phyloP scores from a whole-genome alignment of 805 yeast genomes.

The Scheffersomyces ergatensis region DNA sequence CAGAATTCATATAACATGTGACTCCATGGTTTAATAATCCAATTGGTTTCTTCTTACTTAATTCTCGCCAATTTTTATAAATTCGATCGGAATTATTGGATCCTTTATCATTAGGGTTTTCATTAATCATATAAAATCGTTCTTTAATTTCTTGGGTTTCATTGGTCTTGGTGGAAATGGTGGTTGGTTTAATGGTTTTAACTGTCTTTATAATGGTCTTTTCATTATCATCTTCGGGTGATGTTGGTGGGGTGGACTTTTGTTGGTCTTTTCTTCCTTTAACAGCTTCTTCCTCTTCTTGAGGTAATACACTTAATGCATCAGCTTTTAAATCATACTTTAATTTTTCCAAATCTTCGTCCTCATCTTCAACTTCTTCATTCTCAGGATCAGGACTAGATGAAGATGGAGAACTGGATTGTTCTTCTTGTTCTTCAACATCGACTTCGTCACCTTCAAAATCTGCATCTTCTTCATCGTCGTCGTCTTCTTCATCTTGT shows the following conservation, averaged over 20 bases:
- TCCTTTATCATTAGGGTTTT: constrained; percentile 59
- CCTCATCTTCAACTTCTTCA: constrained; percentile 9
- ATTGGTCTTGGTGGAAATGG: neutral
- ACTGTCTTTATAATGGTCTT: neutral
- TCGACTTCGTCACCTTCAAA: constrained; percentile 6
- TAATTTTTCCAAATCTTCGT: constrained; percentile 11
- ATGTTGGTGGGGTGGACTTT: constrained; percentile 29
- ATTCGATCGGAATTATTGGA: constrained; percentile 58
- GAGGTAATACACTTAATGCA: constrained; percentile 6
- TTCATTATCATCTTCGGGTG: constrained; percentile 23
- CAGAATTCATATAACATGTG: constrained; percentile 95
- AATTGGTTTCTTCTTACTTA: constrained; percentile 50
- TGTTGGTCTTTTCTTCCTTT: constrained; percentile 2
- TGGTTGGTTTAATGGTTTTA: neutral
- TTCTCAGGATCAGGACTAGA: constrained; percentile 5
- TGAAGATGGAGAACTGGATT: constrained; percentile 4
- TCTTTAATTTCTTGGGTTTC: neutral
- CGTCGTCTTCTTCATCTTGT: constrained; percentile 12
- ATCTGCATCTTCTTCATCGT: constrained; percentile 13
- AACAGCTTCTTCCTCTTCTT: constrained; percentile 7
- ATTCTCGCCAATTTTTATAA: constrained; percentile 68
- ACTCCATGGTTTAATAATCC: constrained; percentile 92
- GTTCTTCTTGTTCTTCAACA: constrained; percentile 3
- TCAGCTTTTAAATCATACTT: constrained; percentile 14
- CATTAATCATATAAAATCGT: constrained; percentile 57